Evolutionary conservation across 1,139 yeast species (phyloP).

Genomic region (Blastobotrys raffinosifermentans): DNA sequence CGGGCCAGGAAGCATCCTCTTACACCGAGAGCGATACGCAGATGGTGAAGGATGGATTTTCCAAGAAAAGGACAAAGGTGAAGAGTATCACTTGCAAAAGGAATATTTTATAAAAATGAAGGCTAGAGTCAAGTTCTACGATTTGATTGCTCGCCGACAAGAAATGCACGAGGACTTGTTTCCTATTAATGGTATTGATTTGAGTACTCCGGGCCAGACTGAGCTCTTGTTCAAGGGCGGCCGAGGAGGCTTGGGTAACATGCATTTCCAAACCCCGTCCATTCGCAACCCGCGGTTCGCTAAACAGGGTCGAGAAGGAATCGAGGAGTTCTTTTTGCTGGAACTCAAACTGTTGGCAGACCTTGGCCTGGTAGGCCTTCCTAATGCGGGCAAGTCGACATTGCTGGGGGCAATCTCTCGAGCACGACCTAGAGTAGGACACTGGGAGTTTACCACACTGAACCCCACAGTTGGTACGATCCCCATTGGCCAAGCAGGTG

Average conservation of each 20-base stretch:
- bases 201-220: constrained; percentile 62
- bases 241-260: constrained; percentile 89
- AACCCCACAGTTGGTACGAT: constrained; percentile 92
- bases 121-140: constrained; percentile 58
- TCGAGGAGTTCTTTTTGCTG: constrained; percentile 62
- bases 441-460: constrained; percentile 94
- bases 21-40: constrained; percentile 51
- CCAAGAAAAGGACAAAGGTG: constrained; percentile 51
- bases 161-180: constrained; percentile 63
- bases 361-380: constrained; percentile 87
- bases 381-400: constrained; percentile 95
- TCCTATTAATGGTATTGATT: constrained; percentile 76
- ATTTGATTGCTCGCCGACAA: constrained; percentile 50
- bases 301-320: constrained; percentile 67
- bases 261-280: constrained; percentile 81
- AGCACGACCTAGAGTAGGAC: constrained; percentile 89
- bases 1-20: constrained; percentile 31
- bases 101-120: constrained; percentile 63
- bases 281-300: constrained; percentile 88
- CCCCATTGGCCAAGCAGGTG: constrained; percentile 55
- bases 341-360: constrained; percentile 89
- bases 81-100: constrained; percentile 56
- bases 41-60: constrained; percentile 88
- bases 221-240: constrained; percentile 77
- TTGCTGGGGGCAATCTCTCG: constrained; percentile 79